Evolutionary conservation across 805 yeast species (phyloP).

Genomic region (Yamadazyma philogaea): DNA sequence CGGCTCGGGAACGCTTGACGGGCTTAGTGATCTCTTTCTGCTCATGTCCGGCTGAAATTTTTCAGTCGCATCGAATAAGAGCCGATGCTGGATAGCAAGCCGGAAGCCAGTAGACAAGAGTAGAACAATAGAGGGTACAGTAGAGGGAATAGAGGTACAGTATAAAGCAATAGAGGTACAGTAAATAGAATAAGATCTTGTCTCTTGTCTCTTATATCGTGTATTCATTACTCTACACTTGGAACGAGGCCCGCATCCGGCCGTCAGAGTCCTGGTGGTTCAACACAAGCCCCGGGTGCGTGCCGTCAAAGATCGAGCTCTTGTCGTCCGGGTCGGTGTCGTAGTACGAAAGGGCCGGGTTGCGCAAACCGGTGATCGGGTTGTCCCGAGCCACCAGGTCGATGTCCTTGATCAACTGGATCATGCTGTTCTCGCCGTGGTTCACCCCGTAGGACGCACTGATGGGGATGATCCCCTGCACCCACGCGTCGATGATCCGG

Average conservation of each 20-base stretch:
- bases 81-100: too few relatives aligned
- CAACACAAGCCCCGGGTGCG: constrained; percentile 29
- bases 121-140: too few relatives aligned
- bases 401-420: constrained; percentile 55
- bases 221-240: too few relatives aligned
- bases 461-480: constrained; percentile 43
- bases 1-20: not conserved
- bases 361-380: constrained; percentile 37
- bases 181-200: too few relatives aligned
- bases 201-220: too few relatives aligned
- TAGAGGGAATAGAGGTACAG: too few relatives aligned
- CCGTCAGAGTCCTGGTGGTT: constrained; percentile 18
- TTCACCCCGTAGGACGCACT: constrained; percentile 49
- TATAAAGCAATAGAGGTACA: too few relatives aligned
- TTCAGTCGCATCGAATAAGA: not conserved
- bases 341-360: constrained; percentile 43
- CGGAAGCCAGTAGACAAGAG: too few relatives aligned
- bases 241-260: not conserved
- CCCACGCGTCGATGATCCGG: constrained; percentile 55
- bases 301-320: constrained; percentile 28
- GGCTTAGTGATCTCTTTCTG: not conserved
- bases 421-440: constrained; percentile 64
- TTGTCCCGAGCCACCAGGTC: constrained; percentile 41
- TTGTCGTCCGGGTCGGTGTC: constrained; percentile 22
- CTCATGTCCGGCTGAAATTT: not conserved